Evolutionary conservation across 225 moss, liverwort and hornwort genomes (phyloP).

Genomic region (Neckera pumila): DNA sequence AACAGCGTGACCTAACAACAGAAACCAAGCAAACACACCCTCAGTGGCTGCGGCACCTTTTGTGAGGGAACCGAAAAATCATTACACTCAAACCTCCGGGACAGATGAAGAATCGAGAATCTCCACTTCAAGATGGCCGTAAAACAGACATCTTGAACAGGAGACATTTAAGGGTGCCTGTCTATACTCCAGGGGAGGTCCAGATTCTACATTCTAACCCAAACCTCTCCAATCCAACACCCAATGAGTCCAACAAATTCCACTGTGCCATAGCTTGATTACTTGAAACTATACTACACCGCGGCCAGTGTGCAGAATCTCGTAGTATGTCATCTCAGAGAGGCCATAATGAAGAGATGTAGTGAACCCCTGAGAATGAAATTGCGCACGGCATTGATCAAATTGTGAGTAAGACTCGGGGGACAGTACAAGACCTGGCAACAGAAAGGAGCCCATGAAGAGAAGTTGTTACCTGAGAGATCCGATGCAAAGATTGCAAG

Average conservation of each 20-base stretch:
- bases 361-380: neutral
- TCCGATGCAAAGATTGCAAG: neutral
- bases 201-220: neutral
- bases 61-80: neutral
- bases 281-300: neutral
- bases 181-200: neutral
- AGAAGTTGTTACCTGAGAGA: neutral
- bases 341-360: neutral
- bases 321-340: neutral
- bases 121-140: neutral
- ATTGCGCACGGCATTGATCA: neutral
- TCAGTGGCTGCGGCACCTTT: neutral
- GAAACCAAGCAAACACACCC: neutral
- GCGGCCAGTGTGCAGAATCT: neutral
- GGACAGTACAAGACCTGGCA: neutral
- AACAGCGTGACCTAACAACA: neutral
- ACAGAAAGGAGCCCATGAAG: neutral
- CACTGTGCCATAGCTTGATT: neutral
- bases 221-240: neutral
- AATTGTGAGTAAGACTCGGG: neutral
- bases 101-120: neutral
- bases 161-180: neutral
- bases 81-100: neutral
- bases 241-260: neutral
- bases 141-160: neutral